Evolutionary conservation across 1,284 basidiomycete genomes (phyloP), one percentile per base, ranked within the genome.

Genomic region (Moesziomyces sp.): DNA sequence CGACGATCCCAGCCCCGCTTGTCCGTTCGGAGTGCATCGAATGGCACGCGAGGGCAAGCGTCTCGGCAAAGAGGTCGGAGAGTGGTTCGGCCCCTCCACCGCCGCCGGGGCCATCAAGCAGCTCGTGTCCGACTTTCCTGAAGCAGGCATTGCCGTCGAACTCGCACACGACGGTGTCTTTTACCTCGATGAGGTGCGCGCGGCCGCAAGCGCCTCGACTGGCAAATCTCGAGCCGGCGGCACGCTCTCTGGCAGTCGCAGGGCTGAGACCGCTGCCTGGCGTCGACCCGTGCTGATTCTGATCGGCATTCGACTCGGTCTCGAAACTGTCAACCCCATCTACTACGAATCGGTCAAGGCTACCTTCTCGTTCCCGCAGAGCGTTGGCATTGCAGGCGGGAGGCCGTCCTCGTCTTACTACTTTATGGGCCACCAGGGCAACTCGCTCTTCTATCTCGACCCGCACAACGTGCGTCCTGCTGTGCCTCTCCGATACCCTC

Each of bases 51-150:
- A 94, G 11, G 96, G 96, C 3, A 96, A 97, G 83, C 91, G 94
- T 72, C 88, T 97, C 1, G 96, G 96, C 14, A 97, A 93, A 75
- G 93, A 95, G 75, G 92, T 97, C 0, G 96, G 96, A 3, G 92
- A 94, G 84, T 98, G 96, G 96, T 98, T 98, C 80, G 96, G 96
- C 0, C 96, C 96, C 0, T 96, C 93, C 82, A 96, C 93, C 0
- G 96, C 96, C 30, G 94, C 95, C 7, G 94, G 94, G 38, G 95
- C 94, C 16, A 92, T 98, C 86, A 93, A 92, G 91, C 64, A 76
- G 56, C 70, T 83, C 0, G 89, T 97, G 9, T 46, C 52, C 5
- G 88, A 89, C 0, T 97, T 92, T 85, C 90, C 92, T 2, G 90
- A 92, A 52, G 90, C 91, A 35, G 91, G 91, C 0, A 86, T 98